Evolutionary conservation across 257 asterid genomes (phyloP).

Genomic region (Nemophila menziesii): DNA sequence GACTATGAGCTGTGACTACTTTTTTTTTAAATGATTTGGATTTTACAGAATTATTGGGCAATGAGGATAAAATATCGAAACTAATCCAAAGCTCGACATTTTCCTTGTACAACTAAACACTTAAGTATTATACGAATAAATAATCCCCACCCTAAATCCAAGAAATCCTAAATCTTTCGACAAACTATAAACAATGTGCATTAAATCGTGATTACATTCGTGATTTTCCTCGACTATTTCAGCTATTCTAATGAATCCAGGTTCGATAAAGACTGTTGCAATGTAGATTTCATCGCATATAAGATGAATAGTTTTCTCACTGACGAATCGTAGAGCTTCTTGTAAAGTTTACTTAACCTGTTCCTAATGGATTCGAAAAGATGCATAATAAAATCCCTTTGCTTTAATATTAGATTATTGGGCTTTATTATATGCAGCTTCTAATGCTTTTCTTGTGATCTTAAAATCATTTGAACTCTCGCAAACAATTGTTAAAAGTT

Average conservation of each 20-base stretch:
- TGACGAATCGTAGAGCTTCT: constrained; percentile 30
- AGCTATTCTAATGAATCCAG: constrained; percentile 49
- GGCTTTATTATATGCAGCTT: constrained; percentile 46
- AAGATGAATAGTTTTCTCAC: constrained; percentile 44
- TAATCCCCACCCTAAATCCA: too few relatives aligned
- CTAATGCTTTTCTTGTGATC: constrained; percentile 41
- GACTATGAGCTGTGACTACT: too few relatives aligned
- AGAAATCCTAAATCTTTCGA: too few relatives aligned
- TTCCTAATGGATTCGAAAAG: constrained; percentile 80
- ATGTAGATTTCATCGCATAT: too few relatives aligned
- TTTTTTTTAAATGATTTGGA: too few relatives aligned
- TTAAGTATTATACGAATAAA: too few relatives aligned
- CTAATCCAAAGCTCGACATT: constrained; percentile 76
- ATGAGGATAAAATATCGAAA: too few relatives aligned
- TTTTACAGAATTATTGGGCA: too few relatives aligned
- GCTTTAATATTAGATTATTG: too few relatives aligned
- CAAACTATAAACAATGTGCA: constrained; percentile 69
- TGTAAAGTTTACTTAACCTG: constrained; percentile 35
- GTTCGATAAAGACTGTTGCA: constrained; percentile 58
- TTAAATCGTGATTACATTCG: too few relatives aligned
- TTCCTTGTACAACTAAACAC: constrained; percentile 48
- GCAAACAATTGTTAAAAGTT: constrained; percentile 54
- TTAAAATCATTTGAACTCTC: too few relatives aligned
- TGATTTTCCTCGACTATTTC: constrained; percentile 41
- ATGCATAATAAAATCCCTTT: constrained; percentile 59